Evolutionary conservation across 2,329 filamentous ascomycete species (phyloP), one percentile per base, ranked within the genome.

Genomic region (Ophiostoma triangulosporum): DNA sequence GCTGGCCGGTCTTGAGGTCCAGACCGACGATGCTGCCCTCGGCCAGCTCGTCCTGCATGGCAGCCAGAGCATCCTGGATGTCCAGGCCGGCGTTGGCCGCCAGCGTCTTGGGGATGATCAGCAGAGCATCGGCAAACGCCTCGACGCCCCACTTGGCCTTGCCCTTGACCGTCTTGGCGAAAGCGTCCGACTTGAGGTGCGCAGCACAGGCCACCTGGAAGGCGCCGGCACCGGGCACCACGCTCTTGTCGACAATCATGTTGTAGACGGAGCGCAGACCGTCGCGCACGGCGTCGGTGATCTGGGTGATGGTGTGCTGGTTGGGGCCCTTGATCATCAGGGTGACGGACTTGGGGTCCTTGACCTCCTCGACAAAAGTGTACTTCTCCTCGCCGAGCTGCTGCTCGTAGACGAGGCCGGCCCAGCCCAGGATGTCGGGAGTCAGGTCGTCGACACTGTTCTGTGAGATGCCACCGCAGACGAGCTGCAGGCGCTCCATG

Each of bases 281-380:
- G 66, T 98, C 93, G 52, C 93, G 82, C 45, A 97, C 93, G 3
- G 93, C 93, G 66, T 98, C 93, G 60, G 89, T 95, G 64, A 98
- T 89, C 70, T 98, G 93, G 14, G 86, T 83, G 63, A 98, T 98
- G 57, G 91, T 97, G 74, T 98, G 93, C 64, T 83, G 77, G 70
- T 98, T 98, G 59, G 93, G 93, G 24, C 93, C 93, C 76, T 97
- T 98, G 76, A 98, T 97, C 64, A 98, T 77, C 31, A 98, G 76
- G 15, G 93, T 98, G 48, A 98, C 93, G 1, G 91, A 96, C 75
- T 98, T 98, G 58, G 93, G 88, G 57, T 97, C 89, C 77, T 96
- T 97, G 64, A 98, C 93, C 62, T 98, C 93, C 71, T 98, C 93
- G 57, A 98, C 78, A 66, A 98, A 98, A 6, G 93, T 98, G 73